phyloP scores from a whole-genome alignment of 139 green algal species.

The Chlorella sp. region DNA sequence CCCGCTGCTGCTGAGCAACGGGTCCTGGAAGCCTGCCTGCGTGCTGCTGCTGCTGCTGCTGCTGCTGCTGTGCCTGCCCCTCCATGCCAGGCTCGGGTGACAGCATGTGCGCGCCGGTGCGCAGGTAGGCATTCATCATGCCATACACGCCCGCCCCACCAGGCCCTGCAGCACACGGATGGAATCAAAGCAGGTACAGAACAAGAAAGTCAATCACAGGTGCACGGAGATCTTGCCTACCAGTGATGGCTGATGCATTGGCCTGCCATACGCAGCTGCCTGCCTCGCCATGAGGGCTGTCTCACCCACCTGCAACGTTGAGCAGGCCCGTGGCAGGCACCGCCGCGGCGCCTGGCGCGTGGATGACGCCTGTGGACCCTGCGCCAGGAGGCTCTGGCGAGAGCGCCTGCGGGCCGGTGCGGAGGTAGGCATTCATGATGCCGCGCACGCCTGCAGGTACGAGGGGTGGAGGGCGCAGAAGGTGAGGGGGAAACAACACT shows the following conservation, averaged over 20 bases:
- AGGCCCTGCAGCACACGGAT: neutral
- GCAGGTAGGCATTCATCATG: slow-evolving; percentile 46
- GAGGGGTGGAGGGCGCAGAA: neutral
- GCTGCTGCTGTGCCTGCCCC: neutral
- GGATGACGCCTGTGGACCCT: slow-evolving; percentile 1
- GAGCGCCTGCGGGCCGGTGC: slow-evolving; percentile 49
- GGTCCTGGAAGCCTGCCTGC: neutral
- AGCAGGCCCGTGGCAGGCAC: slow-evolving; percentile 26
- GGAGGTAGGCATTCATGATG: slow-evolving; percentile 48
- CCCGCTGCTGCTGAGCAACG: neutral
- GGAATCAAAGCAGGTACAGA: too few species aligned
- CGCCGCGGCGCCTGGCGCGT: neutral
- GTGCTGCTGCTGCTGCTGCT: neutral
- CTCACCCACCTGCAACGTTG: slow-evolving; percentile 1
- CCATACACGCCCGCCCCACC: slow-evolving; percentile 19
- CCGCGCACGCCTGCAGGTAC: slow-evolving; percentile 12
- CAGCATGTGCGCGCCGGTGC: slow-evolving; percentile 46
- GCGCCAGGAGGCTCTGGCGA: slow-evolving; percentile 40
- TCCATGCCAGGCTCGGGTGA: slow-evolving; percentile 47
- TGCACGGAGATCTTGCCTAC: too few species aligned
- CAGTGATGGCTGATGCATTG: too few species aligned
- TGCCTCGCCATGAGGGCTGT: neutral
- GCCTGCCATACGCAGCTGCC: too few species aligned
- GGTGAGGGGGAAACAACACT: neutral
- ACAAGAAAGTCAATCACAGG: too few species aligned